Evolutionary conservation across 1,139 yeast genomes (phyloP), one percentile per base, ranked within the genome.

Genomic region (Geotrichum histeridarum): DNA sequence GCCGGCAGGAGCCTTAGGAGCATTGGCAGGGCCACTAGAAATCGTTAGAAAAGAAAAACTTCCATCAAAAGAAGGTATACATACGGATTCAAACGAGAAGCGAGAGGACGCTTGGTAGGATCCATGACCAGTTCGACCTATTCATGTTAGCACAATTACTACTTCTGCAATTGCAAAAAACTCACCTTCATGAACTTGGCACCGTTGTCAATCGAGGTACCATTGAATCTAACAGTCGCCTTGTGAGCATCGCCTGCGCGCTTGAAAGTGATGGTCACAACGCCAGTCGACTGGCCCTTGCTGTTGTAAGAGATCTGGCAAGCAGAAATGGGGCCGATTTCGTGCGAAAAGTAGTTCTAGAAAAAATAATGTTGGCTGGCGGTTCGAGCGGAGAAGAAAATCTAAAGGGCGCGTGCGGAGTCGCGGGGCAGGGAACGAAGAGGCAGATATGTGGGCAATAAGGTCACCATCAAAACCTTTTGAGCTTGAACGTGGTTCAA

Each of bases 191-290:
- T 80, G 68, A 79, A 85, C 62, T 81, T 73, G 58, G 84, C 80
- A 57, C 97, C 97, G 53, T 85, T 85, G 69, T 93, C 99, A 64
- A 93, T 87, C 64, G 96, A 90, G 41, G 96, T 94, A 64, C 94
- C 94, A 70, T 93, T 87, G 76, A 86, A 93, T 67, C 83, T 83
- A 66, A 83, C 82, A 66, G 87, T 89, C 46, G 97, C 96, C 63
- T 73, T 76, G 59, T 76, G 73, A 51, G 99, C 98, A 68, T 79
- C 77, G 59, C 83, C 83, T 57, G 80, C 73, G 57, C 77, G 75
- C 69, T 77, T 81, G 78, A 93, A 93, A 58, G 84, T 77, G 64
- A 93, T 80, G 59, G 94, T 89, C 58, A 96, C 96, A 74, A 83
- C 81, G 71, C 99, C 99, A 63, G 86, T 86, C 62, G 95, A 89